Percentiles rank a stretch among this genome's conserved stretches.
phyloP scores from a whole-genome alignment of 768 basidiomycete species.

The Thelephora aurantiotincta region DNA sequence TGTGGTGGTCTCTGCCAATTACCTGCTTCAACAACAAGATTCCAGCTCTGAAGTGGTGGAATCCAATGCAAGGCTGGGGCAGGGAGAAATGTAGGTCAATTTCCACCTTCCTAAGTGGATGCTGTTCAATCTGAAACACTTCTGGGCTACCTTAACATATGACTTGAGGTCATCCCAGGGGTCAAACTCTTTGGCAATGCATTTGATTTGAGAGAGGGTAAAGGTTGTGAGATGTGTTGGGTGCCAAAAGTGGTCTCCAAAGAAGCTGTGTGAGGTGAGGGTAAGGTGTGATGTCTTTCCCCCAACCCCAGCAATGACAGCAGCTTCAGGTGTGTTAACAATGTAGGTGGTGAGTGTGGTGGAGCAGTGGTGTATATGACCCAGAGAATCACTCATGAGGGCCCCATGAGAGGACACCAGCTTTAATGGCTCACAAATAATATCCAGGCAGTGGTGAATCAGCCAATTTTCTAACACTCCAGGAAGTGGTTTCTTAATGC shows the following conservation, averaged over 20 bases:
- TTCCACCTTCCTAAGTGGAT: constrained; percentile 19
- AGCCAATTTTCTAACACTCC: not conserved
- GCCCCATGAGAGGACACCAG: too few relatives aligned
- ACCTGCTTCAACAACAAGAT: constrained; percentile 26
- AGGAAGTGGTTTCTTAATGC: not conserved
- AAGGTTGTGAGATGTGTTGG: not conserved
- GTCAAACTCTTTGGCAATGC: not conserved
- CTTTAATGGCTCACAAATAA: not conserved
- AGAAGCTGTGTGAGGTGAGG: constrained; percentile 1
- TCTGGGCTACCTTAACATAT: not conserved
- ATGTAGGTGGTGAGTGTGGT: not conserved
- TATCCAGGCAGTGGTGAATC: not conserved
- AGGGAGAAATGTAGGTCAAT: constrained; percentile 23
- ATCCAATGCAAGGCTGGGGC: constrained; percentile 22
- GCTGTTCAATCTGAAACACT: constrained; percentile 11
- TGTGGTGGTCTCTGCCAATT: constrained; percentile 24
- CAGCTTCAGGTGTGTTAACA: not conserved
- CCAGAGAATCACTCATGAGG: too few relatives aligned
- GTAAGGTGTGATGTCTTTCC: constrained; percentile 5
- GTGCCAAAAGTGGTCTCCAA: constrained; percentile 2
- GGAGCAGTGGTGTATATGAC: too few relatives aligned
- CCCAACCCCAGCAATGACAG: constrained; percentile 1
- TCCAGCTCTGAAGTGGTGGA: constrained; percentile 24
- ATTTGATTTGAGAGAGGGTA: not conserved
- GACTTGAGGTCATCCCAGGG: not conserved